Conservation (phyloP, 148 eudicot species). For the Diospyros lotus region DNA sequence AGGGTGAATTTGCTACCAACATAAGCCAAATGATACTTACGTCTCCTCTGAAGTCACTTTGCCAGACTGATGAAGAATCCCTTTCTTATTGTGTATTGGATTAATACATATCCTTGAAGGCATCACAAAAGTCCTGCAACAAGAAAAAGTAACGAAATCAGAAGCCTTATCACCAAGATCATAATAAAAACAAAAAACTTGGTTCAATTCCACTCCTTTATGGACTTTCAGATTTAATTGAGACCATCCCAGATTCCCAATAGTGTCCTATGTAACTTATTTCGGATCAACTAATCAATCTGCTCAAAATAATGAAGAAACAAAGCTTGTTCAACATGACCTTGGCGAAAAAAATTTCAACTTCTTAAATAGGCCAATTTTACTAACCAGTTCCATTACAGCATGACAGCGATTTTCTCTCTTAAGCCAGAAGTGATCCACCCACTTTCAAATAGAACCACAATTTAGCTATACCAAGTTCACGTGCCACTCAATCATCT, state of each 20-base stretch:
- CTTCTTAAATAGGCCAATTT: too few relatives aligned
- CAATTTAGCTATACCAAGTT: neutral
- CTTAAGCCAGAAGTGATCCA: neutral
- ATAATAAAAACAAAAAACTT: neutral
- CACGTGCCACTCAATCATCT: too few relatives aligned
- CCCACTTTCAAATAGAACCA: neutral
- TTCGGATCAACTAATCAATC: too few relatives aligned
- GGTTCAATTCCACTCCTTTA: too few relatives aligned
- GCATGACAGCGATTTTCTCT: neutral
- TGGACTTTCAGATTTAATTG: neutral
- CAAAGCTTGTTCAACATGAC: too few relatives aligned
- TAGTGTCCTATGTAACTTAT: too few relatives aligned
- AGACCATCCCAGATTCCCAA: too few relatives aligned
- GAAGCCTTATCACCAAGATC: too few relatives aligned
- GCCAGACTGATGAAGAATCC: slow-evolving; percentile 54
- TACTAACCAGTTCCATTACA: too few relatives aligned
- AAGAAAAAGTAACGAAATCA: slow-evolving; percentile 6
- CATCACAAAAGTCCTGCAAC: slow-evolving; percentile 89
- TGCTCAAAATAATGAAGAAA: too few relatives aligned
- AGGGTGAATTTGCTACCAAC: neutral
- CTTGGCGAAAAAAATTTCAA: too few relatives aligned
- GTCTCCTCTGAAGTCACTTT: slow-evolving; percentile 51
- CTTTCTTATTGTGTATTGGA: slow-evolving; percentile 85
- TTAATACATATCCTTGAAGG: slow-evolving; percentile 96
- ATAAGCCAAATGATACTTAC: slow-evolving; percentile 35